These are phyloP conservation scores for Vigna reflexopilosa DNA, from an alignment of 306 rosid species.

Conservation along the genomic window DNA sequence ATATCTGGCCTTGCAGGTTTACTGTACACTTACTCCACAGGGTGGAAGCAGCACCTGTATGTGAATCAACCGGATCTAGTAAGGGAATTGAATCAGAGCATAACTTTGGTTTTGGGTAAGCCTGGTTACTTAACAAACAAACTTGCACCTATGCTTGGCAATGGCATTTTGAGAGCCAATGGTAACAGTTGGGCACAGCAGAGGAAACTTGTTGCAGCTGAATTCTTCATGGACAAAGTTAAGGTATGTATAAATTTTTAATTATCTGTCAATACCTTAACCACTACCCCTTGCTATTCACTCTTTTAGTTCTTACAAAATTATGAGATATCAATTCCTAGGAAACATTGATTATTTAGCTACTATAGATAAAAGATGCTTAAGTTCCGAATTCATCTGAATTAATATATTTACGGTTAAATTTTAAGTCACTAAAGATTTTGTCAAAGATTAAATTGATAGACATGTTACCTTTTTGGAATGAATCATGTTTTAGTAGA, in stretches of 20 bases:
- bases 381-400: no score
- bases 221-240: conserved; percentile 89
- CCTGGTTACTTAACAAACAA: conserved; percentile 73
- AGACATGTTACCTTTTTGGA: no score
- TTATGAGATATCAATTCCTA: not conserved
- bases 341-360: not conserved
- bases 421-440: no score
- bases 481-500: no score
- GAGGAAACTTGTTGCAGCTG: conserved; percentile 88
- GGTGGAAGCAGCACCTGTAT: conserved; percentile 78
- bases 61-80: conserved; percentile 84
- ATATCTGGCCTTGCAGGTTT: conserved; percentile 57
- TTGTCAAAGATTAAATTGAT: no score
- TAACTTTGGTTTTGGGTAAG: conserved; percentile 76
- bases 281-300: not conserved
- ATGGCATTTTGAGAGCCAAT: conserved; percentile 82
- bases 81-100: conserved; percentile 68
- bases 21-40: conserved; percentile 81
- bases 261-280: not conserved
- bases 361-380: not conserved
- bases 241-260: conserved; percentile 53
- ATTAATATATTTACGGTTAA: no score
- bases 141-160: conserved; percentile 86
- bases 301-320: not conserved
- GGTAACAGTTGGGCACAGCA: conserved; percentile 81